Conservation (phyloP, 495 filamentous ascomycete genomes). For the Neurospora sp. region DNA sequence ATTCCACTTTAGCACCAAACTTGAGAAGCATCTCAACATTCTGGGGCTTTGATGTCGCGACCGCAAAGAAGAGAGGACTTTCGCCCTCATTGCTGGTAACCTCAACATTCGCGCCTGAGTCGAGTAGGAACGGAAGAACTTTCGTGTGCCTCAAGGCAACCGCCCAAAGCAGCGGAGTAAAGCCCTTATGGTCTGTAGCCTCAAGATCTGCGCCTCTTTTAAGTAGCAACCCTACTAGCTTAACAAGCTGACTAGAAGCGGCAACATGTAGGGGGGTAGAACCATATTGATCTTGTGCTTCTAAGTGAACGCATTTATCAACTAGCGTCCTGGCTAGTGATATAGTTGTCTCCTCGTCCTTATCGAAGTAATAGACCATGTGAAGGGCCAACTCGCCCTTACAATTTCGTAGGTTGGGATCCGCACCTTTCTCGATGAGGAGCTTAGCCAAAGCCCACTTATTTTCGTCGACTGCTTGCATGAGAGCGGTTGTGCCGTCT, state of each 20-base stretch:
- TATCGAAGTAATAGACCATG: accelerated
- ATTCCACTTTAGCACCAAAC: neutral
- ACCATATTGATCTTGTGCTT: accelerated
- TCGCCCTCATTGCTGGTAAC: neutral
- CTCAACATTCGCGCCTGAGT: neutral
- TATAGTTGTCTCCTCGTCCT: neutral
- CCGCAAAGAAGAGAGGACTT: neutral
- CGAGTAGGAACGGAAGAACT: neutral
- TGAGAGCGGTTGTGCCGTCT: neutral
- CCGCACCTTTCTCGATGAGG: neutral
- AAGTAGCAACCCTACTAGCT: neutral
- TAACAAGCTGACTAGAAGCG: accelerated
- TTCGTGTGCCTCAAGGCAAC: accelerated
- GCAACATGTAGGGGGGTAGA: neutral
- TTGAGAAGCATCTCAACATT: neutral
- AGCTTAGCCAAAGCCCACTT: neutral
- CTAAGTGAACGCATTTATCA: neutral
- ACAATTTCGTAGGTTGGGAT: neutral
- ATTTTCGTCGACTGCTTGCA: accelerated
- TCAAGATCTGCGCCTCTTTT: neutral
- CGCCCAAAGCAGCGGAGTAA: too few species aligned
- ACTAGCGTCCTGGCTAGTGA: neutral
- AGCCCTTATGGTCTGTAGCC: neutral
- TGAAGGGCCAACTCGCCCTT: neutral
- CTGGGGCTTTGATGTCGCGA: accelerated